phyloP scores from a whole-genome alignment of 441 rosid species.

The Theobroma grandiflorum region DNA sequence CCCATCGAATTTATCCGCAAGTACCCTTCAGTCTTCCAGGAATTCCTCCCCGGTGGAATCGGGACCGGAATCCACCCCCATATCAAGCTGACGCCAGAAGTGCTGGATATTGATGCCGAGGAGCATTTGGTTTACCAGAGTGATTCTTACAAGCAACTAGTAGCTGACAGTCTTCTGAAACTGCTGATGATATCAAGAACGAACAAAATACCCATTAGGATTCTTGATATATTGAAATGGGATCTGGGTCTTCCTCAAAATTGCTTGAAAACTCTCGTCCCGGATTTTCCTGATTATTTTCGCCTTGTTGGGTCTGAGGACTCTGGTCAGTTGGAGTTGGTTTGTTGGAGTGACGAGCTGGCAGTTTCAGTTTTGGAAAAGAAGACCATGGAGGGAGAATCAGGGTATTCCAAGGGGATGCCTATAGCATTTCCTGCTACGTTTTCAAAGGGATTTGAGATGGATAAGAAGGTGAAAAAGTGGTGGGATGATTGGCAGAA shows the following conservation, averaged over 20 bases:
- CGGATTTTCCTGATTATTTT: conserved; percentile 84
- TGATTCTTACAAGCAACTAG: conserved; percentile 59
- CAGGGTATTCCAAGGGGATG: conserved; percentile 47
- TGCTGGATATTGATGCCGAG: conserved; percentile 74
- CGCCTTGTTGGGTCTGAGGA: conserved; percentile 47
- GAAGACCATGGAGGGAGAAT: conserved; percentile 46
- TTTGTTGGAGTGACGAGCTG: conserved; percentile 77
- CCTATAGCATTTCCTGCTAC: conserved; percentile 66
- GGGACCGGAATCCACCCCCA: conserved; percentile 79
- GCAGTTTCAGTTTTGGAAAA: conserved; percentile 69
- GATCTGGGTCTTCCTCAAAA: conserved; percentile 79
- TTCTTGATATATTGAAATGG: conserved; percentile 73
- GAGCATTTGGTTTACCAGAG: conserved; percentile 84
- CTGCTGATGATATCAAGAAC: conserved; percentile 72
- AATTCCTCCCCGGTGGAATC: conserved; percentile 74
- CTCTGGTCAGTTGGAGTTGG: conserved; percentile 65
- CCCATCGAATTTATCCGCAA: conserved; percentile 85
- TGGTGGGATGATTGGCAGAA: conserved; percentile 87
- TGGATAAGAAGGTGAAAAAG: conserved; percentile 79
- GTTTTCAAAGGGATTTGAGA: conserved; percentile 64
- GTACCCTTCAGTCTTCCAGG: conserved; percentile 78
- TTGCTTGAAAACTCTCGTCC: conserved; percentile 53
- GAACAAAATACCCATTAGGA: conserved; percentile 59
- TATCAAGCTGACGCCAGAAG: conserved; percentile 78
- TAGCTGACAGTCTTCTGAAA: conserved; percentile 77